These are phyloP conservation scores for Aspergillus ustus DNA, from an alignment of 2,329 filamentous ascomycete species.

Conservation along the genomic window DNA sequence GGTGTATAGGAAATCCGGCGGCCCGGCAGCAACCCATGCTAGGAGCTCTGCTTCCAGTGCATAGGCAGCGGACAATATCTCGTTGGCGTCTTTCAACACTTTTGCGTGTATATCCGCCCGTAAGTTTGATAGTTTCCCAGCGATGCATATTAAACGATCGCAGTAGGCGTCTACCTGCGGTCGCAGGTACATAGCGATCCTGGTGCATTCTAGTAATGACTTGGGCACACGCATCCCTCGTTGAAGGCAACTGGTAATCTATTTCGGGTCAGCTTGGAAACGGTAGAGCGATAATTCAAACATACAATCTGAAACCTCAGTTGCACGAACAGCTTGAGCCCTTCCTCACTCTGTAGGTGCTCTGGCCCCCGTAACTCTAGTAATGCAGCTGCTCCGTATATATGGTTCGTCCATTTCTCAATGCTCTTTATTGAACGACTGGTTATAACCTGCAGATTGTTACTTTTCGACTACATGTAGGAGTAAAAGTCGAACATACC, in stretches of 20 bases:
- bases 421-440: constrained; percentile 52
- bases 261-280: constrained; percentile 9
- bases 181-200: constrained; percentile 34
- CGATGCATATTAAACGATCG: constrained; percentile 35
- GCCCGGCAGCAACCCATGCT: constrained; percentile 35
- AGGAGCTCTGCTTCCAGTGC: constrained; percentile 41
- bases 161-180: constrained; percentile 33
- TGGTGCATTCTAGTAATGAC: constrained; percentile 38
- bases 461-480: constrained; percentile 6
- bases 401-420: constrained; percentile 60
- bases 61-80: constrained; percentile 38
- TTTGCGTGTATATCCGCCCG: constrained; percentile 37
- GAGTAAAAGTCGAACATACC: constrained; percentile 44
- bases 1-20: constrained; percentile 34
- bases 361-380: constrained; percentile 50
- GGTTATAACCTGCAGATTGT: constrained; percentile 39
- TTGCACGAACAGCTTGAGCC: constrained; percentile 59
- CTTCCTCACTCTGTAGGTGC: constrained; percentile 48
- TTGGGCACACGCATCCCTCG: constrained; percentile 35
- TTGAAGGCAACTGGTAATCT: constrained; percentile 46
- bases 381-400: constrained; percentile 64
- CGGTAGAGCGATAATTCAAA: constrained; percentile 4
- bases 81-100: constrained; percentile 28
- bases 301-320: constrained; percentile 62
- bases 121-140: constrained; percentile 37